A percentile compares a stretch with the other conserved stretches of the same genome.
These are phyloP conservation scores for Diaporthe ampelina DNA, from an alignment of 2,329 filamentous ascomycete species.

Conservation along the genomic window DNA sequence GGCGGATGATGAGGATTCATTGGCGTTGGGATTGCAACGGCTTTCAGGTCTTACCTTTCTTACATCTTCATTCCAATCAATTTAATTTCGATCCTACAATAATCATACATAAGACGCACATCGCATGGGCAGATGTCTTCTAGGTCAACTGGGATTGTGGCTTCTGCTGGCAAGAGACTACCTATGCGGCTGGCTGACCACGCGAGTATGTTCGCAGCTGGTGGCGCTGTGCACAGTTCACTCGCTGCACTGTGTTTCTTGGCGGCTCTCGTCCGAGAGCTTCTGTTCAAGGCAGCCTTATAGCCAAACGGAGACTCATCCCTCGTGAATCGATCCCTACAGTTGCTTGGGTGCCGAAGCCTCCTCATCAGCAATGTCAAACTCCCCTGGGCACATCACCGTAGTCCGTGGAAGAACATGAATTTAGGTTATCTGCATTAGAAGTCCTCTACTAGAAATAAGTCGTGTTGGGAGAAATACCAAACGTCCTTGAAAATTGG, in stretches of 20 bases:
- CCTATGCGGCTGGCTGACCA: neutral
- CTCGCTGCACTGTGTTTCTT: neutral
- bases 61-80: neutral
- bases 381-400: neutral
- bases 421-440: conserved; percentile 73
- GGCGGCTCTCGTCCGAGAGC: too few relatives aligned
- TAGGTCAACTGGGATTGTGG: neutral
- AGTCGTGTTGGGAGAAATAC: conserved; percentile 55
- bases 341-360: neutral
- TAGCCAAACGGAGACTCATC: neutral
- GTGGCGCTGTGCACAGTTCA: neutral
- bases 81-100: too few relatives aligned
- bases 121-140: neutral
- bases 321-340: neutral
- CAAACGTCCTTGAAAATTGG: conserved; percentile 43
- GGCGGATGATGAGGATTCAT: neutral
- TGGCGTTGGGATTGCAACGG: conserved; percentile 9
- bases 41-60: conserved; percentile 3
- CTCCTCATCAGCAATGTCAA: neutral
- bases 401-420: conserved; percentile 45
- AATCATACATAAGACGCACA: too few relatives aligned
- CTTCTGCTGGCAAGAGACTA: too few relatives aligned
- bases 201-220: neutral
- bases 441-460: conserved; percentile 70
- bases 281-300: neutral